Conservation (phyloP, 2,329 filamentous ascomycete species). For the Paecilomyces formosus region DNA sequence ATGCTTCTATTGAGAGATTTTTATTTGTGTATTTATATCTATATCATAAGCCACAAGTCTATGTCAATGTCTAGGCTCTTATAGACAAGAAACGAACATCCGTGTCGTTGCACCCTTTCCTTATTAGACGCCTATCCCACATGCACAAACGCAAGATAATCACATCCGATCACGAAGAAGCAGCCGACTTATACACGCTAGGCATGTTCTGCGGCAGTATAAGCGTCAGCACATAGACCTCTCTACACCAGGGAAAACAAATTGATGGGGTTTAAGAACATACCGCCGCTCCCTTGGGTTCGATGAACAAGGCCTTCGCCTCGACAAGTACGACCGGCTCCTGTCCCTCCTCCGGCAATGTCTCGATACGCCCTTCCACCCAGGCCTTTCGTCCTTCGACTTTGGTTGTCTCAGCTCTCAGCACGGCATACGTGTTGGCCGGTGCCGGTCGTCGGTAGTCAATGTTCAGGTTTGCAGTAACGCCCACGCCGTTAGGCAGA, state of each 20-base stretch:
- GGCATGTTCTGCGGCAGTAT: conserved; percentile 11
- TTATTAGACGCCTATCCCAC: not conserved
- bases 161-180: not conserved
- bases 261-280: conserved; percentile 25
- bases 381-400: conserved; percentile 91
- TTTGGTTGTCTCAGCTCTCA: conserved; percentile 72
- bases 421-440: conserved; percentile 67
- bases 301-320: conserved; percentile 79
- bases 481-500: conserved; percentile 77
- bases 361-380: conserved; percentile 82
- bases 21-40: not conserved
- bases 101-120: not conserved
- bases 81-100: not conserved
- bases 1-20: not conserved
- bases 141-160: not conserved
- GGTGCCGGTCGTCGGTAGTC: conserved; percentile 77
- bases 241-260: not conserved
- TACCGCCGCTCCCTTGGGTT: conserved; percentile 74
- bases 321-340: conserved; percentile 65
- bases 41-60: not conserved
- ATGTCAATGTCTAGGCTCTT: not conserved
- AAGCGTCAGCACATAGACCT: not conserved
- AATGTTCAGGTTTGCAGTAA: conserved; percentile 71
- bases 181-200: conserved; percentile 15
- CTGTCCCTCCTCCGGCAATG: conserved; percentile 58